A percentile compares a stretch with the other conserved stretches of the same genome.
Evolutionary conservation across 768 basidiomycete species (phyloP).

Genomic region (Lactarius quietus): DNA sequence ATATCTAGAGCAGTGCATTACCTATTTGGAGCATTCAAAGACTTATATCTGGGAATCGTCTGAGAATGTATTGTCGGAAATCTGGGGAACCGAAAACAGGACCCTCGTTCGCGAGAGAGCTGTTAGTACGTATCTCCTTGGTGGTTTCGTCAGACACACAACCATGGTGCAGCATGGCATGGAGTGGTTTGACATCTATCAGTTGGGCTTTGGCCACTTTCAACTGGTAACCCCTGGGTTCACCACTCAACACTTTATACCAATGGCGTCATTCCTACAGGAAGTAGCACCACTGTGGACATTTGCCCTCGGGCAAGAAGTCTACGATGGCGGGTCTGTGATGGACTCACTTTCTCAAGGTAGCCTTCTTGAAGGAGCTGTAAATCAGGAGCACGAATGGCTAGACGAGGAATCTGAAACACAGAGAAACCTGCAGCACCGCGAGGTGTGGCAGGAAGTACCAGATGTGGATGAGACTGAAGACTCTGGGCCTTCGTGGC

Average conservation of each 20-base stretch:
- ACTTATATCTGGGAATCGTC: not conserved
- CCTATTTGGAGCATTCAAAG: not conserved
- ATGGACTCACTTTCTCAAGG: not conserved
- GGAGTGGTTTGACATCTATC: not conserved
- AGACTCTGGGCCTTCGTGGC: too few relatives aligned
- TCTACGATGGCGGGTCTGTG: not conserved
- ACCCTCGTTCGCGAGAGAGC: not conserved
- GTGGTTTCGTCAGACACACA: not conserved
- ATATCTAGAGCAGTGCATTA: not conserved
- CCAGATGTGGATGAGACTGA: too few relatives aligned
- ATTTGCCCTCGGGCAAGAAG: not conserved
- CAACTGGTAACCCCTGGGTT: not conserved
- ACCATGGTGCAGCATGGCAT: too few relatives aligned
- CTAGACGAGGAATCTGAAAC: rapidly evolving
- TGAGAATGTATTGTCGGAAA: not conserved
- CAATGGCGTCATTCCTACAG: not conserved
- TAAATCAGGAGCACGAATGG: not conserved
- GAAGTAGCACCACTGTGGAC: not conserved
- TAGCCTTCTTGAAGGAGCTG: not conserved
- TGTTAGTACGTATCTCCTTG: not conserved
- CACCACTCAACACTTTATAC: not conserved
- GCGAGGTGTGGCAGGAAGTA: not conserved
- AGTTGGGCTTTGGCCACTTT: not conserved
- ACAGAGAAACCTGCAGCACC: rapidly evolving
- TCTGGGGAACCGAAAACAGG: not conserved